These are phyloP conservation scores for Backusella circina DNA, from an alignment of 192 early-diverging fungal species.

Conservation along the genomic window DNA sequence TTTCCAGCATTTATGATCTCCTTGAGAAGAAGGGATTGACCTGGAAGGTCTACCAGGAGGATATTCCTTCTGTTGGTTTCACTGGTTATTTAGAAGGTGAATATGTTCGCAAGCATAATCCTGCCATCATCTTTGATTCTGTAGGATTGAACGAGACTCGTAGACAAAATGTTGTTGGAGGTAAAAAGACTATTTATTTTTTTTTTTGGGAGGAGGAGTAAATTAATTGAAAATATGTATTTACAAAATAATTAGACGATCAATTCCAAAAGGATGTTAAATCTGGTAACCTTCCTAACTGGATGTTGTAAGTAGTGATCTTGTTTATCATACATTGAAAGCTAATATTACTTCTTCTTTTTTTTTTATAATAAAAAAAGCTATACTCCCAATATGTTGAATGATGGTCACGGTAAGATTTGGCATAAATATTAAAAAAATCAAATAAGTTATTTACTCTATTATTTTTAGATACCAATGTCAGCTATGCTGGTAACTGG, in stretches of 20 bases:
- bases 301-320: conserved; percentile 26
- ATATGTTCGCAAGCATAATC: conserved; percentile 32
- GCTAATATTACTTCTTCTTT: neutral
- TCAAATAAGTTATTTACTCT: conserved; percentile 4
- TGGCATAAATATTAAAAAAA: neutral
- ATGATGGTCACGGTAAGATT: conserved; percentile 43
- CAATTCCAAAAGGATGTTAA: conserved; percentile 7
- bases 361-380: neutral
- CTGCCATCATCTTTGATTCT: conserved; percentile 26
- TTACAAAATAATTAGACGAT: neutral
- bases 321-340: neutral
- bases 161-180: conserved; percentile 9
- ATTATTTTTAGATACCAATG: conserved; percentile 24
- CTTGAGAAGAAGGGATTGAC: conserved; percentile 25
- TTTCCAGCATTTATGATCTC: conserved; percentile 29
- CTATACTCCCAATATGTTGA: conserved; percentile 56
- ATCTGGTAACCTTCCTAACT: conserved; percentile 7
- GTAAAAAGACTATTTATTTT: neutral
- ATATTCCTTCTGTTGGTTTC: conserved; percentile 22
- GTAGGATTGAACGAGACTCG: conserved; percentile 16
- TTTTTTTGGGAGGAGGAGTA: neutral
- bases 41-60: conserved; percentile 34
- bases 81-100: conserved; percentile 16
- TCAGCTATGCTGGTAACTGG: conserved; percentile 46
- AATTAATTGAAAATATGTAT: neutral